These are phyloP conservation scores for Sporothrix pallida DNA, from an alignment of 2,329 filamentous ascomycete genomes.

Conservation along the genomic window DNA sequence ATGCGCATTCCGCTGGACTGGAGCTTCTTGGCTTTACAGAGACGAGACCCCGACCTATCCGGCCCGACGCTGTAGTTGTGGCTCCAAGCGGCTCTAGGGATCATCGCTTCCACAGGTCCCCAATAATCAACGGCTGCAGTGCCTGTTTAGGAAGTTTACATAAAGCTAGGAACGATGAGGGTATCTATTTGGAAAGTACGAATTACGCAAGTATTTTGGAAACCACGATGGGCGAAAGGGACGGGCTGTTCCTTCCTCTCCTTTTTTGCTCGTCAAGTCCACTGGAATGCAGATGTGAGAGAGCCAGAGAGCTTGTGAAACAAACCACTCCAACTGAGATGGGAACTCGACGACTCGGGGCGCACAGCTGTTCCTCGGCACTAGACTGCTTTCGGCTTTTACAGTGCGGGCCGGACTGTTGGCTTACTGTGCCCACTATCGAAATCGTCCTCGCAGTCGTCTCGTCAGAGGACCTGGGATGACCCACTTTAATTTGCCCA, in stretches of 20 bases:
- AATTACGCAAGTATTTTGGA: no score
- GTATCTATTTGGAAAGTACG: background rate
- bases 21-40: background rate
- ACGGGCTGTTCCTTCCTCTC: background rate
- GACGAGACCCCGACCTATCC: conserved; percentile 17
- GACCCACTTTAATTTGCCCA: conserved; percentile 1
- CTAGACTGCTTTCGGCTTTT: conserved; percentile 8
- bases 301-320: background rate
- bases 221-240: background rate
- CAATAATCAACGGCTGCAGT: background rate
- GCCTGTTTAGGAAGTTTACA: background rate
- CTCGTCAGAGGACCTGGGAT: background rate
- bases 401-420: conserved; percentile 6
- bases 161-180: background rate
- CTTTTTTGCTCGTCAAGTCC: background rate
- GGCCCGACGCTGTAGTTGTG: conserved; percentile 7
- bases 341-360: background rate
- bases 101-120: background rate
- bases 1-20: conserved; percentile 4
- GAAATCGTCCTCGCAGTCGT: background rate
- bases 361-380: background rate
- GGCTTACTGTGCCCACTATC: conserved; percentile 4
- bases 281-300: background rate
- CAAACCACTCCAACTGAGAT: background rate
- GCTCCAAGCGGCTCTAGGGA: background rate